phyloP scores from a whole-genome alignment of 768 basidiomycete genomes.

The Udeniomyces megalosporus region DNA sequence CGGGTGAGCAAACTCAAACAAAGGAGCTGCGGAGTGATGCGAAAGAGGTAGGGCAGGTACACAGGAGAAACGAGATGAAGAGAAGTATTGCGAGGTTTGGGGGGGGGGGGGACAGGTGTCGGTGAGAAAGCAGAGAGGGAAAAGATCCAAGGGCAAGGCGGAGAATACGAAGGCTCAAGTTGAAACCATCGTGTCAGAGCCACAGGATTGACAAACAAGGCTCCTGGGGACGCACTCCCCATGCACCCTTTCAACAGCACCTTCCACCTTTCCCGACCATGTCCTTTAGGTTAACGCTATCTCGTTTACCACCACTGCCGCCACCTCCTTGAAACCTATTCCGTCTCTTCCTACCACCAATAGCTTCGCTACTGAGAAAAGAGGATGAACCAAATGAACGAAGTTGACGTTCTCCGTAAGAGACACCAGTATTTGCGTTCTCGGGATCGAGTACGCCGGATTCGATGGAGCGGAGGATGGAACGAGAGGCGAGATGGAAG shows the following conservation, averaged over 20 bases:
- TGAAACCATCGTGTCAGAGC: no score
- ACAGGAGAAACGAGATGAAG: neutral
- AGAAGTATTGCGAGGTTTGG: neutral
- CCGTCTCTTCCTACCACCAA: neutral
- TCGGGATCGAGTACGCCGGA: slow-evolving; percentile 82
- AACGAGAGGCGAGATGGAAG: slow-evolving; percentile 64
- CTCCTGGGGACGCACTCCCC: no score
- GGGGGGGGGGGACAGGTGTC: neutral
- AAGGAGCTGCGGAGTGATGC: no score
- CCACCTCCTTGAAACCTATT: no score
- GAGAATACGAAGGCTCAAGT: neutral
- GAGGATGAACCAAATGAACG: slow-evolving; percentile 83
- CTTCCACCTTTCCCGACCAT: neutral
- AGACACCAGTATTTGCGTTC: slow-evolving; percentile 71
- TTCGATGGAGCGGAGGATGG: slow-evolving; percentile 78
- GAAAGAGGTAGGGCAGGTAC: no score
- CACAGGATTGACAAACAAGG: neutral
- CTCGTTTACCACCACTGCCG: neutral
- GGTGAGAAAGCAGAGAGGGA: neutral
- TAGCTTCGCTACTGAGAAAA: slow-evolving; percentile 40
- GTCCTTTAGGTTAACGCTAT: slow-evolving; percentile 2
- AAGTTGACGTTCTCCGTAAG: slow-evolving; percentile 85
- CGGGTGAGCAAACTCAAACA: no score
- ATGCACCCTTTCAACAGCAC: slow-evolving; percentile 1
- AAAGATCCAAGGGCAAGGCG: neutral